A percentile compares a stretch with the other conserved stretches of the same genome.
Conservation (phyloP, 2,329 filamentous ascomycete species). For the Neocucurbitaria cava region DNA sequence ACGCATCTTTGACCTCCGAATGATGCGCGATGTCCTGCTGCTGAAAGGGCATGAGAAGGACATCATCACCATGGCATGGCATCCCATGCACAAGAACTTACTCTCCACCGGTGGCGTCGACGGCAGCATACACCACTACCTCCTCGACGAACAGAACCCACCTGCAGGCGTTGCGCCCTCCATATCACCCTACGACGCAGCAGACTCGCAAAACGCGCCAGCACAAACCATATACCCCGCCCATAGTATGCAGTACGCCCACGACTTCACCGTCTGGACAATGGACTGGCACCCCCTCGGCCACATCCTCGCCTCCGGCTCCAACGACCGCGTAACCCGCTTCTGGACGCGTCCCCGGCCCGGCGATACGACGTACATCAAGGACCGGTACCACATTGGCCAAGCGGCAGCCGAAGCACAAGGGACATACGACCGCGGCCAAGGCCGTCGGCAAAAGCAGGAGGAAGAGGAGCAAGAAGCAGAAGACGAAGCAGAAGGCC, state of each 20-base stretch:
- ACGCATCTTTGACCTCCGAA: slow-evolving; percentile 90
- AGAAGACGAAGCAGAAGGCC: slow-evolving; percentile 90
- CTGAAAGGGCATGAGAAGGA: slow-evolving; percentile 96
- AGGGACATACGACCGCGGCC: slow-evolving; percentile 89
- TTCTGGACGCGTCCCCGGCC: slow-evolving; percentile 95
- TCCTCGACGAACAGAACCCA: slow-evolving; percentile 93
- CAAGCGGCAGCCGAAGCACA: slow-evolving; percentile 91
- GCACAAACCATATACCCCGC: slow-evolving; percentile 92
- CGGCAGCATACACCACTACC: slow-evolving; percentile 88
- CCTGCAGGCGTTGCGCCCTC: slow-evolving; percentile 75
- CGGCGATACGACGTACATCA: slow-evolving; percentile 82
- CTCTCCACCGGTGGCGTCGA: slow-evolving; percentile 91
- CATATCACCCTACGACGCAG: slow-evolving; percentile 82
- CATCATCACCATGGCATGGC: slow-evolving; percentile 90
- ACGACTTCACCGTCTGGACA: slow-evolving; percentile 96
- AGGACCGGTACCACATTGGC: slow-evolving; percentile 94
- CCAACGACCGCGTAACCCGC: slow-evolving; percentile 93
- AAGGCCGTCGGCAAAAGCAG: slow-evolving; percentile 77
- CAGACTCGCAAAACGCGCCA: slow-evolving; percentile 79
- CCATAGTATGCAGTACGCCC: slow-evolving; percentile 84
- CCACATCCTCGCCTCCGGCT: slow-evolving; percentile 92
- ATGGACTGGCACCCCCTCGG: slow-evolving; percentile 97
- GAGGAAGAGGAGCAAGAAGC: slow-evolving; percentile 94
- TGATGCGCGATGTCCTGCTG: slow-evolving; percentile 97
- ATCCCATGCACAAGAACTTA: slow-evolving; percentile 87